Percentiles rank a stretch among this genome's conserved stretches.
These are phyloP conservation scores for Apiotrichum gamsii DNA, from an alignment of 1,284 basidiomycete species.

Conservation along the genomic window DNA sequence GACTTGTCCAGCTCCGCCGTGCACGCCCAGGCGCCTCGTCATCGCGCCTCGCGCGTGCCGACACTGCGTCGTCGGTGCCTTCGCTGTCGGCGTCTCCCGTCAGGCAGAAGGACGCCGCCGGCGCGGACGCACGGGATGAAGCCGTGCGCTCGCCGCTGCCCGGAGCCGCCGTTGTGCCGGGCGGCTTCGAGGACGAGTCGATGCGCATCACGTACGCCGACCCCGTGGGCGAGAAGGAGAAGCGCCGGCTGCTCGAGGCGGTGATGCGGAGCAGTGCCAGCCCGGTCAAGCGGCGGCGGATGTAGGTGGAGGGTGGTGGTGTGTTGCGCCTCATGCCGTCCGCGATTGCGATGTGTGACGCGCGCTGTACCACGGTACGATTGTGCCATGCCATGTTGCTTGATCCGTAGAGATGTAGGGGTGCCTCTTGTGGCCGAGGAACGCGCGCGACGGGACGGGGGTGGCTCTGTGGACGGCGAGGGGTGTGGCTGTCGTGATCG, in stretches of 20 bases:
- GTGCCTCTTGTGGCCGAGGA: too few species aligned
- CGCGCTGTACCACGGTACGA: too few species aligned
- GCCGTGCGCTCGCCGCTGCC: background rate
- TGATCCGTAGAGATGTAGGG: too few species aligned
- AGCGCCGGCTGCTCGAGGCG: conserved; percentile 28
- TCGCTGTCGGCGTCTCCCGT: background rate
- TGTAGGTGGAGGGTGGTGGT: background rate
- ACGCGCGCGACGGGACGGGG: too few species aligned
- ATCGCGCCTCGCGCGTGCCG: background rate
- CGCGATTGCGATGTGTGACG: too few species aligned
- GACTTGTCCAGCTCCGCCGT: conserved; percentile 10
- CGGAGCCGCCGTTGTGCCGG: background rate
- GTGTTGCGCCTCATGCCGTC: too few species aligned
- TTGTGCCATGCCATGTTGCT: too few species aligned
- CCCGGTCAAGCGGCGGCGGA: conserved; percentile 4
- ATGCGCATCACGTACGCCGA: conserved; percentile 35
- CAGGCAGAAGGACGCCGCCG: background rate
- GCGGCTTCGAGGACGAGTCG: conserved; percentile 24
- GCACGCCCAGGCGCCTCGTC: background rate
- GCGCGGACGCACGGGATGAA: background rate
- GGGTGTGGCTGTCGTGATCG: too few species aligned
- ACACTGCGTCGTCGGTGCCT: background rate
- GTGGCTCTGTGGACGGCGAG: too few species aligned
- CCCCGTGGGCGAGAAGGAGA: conserved; percentile 29
- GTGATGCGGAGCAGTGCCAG: conserved; percentile 14